Evolutionary conservation across 345 rosid species (phyloP).

Genomic region (Dovyalis caffra): DNA sequence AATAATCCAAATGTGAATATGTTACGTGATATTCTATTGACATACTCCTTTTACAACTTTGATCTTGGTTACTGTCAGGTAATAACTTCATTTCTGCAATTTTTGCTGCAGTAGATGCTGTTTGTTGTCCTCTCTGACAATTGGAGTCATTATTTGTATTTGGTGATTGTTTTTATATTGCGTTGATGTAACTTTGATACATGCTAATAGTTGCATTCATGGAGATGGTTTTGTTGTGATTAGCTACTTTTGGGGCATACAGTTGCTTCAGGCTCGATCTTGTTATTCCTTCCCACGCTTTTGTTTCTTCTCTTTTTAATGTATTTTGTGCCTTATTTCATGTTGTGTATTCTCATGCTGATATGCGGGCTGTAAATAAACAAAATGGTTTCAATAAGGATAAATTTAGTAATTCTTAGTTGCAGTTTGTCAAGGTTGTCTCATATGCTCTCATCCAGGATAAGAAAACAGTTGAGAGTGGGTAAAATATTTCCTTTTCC

Average conservation of each 20-base stretch:
- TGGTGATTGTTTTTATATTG: background rate
- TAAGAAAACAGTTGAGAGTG: background rate
- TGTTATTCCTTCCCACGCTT: background rate
- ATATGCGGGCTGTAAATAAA: background rate
- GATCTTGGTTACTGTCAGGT: conserved; percentile 99
- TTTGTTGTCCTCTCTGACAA: background rate
- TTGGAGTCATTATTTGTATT: conserved; percentile 1
- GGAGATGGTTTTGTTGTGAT: background rate
- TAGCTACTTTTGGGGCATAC: background rate
- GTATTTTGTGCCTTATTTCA: background rate
- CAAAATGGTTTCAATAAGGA: background rate
- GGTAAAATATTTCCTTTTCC: background rate
- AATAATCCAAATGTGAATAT: conserved; percentile 76
- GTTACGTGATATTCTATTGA: conserved; percentile 81
- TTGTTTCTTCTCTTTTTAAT: background rate
- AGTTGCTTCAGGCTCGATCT: conserved; percentile 4
- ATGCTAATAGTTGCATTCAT: background rate
- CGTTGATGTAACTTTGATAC: background rate
- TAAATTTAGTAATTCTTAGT: background rate
- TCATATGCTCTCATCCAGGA: background rate
- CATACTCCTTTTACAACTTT: conserved; percentile 92
- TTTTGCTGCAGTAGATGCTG: background rate
- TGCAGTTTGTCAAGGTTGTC: background rate
- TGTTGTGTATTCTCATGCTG: background rate
- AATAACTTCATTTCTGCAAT: conserved; percentile 19